Evolutionary conservation across 495 filamentous ascomycete genomes (phyloP).

Genomic region (Extremus antarcticus): DNA sequence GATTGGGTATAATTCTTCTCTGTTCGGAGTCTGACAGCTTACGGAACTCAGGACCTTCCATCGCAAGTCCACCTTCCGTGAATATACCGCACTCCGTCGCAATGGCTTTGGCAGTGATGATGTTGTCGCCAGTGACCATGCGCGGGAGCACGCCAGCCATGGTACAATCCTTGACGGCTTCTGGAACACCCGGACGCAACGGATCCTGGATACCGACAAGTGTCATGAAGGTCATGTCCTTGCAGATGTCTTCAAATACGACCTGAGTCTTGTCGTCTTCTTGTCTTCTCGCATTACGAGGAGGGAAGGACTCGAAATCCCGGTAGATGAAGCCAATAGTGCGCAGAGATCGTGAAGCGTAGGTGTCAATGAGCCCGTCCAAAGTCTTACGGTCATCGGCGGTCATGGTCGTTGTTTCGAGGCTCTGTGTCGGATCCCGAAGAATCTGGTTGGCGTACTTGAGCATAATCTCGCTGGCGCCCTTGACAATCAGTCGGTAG

Average conservation of each 20-base stretch:
- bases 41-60: slow-evolving; percentile 75
- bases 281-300: slow-evolving; percentile 49
- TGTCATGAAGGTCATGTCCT: slow-evolving; percentile 51
- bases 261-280: slow-evolving; percentile 63
- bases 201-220: slow-evolving; percentile 61
- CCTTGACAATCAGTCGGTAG: slow-evolving; percentile 57
- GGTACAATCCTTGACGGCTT: slow-evolving; percentile 65
- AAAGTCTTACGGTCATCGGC: slow-evolving; percentile 39
- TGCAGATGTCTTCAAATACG: slow-evolving; percentile 68
- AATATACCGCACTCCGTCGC: slow-evolving; percentile 76
- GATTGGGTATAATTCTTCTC: slow-evolving; percentile 56
- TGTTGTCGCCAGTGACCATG: slow-evolving; percentile 89
- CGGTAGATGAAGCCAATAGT: slow-evolving; percentile 81
- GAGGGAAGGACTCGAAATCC: slow-evolving; percentile 81
- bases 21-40: slow-evolving; percentile 56
- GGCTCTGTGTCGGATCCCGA: slow-evolving; percentile 53
- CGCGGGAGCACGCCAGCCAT: slow-evolving; percentile 72
- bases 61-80: slow-evolving; percentile 60
- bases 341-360: slow-evolving; percentile 71
- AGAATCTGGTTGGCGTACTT: slow-evolving; percentile 53
- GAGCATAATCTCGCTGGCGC: slow-evolving; percentile 61
- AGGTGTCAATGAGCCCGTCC: slow-evolving; percentile 55
- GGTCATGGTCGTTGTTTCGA: slow-evolving; percentile 26
- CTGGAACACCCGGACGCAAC: slow-evolving; percentile 54
- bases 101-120: slow-evolving; percentile 76